These are phyloP conservation scores for Hordeum vulgare DNA, from an alignment of 176 grass and related monocot genomes.

Conservation along the genomic window DNA sequence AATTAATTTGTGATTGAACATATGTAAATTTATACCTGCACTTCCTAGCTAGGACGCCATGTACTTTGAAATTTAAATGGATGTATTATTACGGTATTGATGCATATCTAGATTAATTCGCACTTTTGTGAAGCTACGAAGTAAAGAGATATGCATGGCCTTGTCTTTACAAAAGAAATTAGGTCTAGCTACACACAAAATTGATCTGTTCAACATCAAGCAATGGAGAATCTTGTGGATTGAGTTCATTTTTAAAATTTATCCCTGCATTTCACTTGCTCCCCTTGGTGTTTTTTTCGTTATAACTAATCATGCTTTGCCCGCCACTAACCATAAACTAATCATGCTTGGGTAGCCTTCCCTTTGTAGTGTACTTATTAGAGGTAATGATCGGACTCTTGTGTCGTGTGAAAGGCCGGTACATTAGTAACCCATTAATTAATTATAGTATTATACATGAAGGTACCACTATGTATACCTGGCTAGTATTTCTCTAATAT, in stretches of 20 bases:
- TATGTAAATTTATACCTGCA: background rate
- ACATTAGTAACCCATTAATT: background rate
- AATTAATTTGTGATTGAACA: background rate
- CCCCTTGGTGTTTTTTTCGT: slow-evolving; percentile 36
- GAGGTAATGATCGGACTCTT: slow-evolving; percentile 33
- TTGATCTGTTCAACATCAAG: background rate
- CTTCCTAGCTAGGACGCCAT: background rate
- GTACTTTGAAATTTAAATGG: background rate
- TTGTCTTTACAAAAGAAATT: slow-evolving; percentile 24
- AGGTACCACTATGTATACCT: background rate
- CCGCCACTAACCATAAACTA: slow-evolving; percentile 43
- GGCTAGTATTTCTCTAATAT: background rate
- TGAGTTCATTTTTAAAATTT: slow-evolving; percentile 13
- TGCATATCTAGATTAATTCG: background rate
- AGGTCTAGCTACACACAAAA: slow-evolving; percentile 13
- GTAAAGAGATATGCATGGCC: background rate
- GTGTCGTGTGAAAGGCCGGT: slow-evolving; percentile 26
- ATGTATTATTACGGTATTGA: background rate
- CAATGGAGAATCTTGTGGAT: slow-evolving; percentile 30
- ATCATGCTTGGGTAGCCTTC: slow-evolving; percentile 23
- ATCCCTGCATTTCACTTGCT: slow-evolving; percentile 41
- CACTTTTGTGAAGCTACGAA: background rate
- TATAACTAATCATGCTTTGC: slow-evolving; percentile 48
- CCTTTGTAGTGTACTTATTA: slow-evolving; percentile 11
- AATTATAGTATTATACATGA: slow-evolving; percentile 2